These are phyloP conservation scores for Suillus placidus DNA, from an alignment of 768 basidiomycete genomes.

Conservation along the genomic window DNA sequence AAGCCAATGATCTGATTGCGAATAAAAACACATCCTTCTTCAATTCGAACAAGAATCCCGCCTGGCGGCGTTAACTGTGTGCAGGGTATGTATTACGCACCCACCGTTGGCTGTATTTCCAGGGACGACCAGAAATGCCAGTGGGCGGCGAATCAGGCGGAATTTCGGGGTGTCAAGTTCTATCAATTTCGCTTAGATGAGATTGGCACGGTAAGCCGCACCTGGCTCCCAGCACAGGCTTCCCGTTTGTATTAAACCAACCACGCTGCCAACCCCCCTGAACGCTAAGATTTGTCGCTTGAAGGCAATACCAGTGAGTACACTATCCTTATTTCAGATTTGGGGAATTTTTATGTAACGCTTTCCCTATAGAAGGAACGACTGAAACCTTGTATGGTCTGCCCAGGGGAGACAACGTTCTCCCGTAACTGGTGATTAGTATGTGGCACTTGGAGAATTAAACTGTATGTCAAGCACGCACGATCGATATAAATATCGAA, in stretches of 20 bases:
- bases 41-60: neutral
- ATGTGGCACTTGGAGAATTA: neutral
- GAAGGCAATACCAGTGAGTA: no score
- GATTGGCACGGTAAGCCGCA: constrained; percentile 22
- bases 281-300: neutral
- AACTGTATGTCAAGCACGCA: neutral
- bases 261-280: constrained; percentile 4
- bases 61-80: neutral
- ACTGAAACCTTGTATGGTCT: neutral
- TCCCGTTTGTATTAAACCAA: neutral
- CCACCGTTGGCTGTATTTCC: neutral
- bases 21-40: neutral
- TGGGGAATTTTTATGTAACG: neutral
- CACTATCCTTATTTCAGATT: neutral
- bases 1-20: constrained; percentile 3
- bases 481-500: neutral
- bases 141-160: constrained; percentile 8
- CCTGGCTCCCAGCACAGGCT: neutral
- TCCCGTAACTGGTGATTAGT: neutral
- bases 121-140: neutral
- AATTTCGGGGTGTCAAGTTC: constrained; percentile 17
- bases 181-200: constrained; percentile 36
- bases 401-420: neutral
- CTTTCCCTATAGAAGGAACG: constrained; percentile 1
- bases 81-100: neutral